These are phyloP conservation scores for Conticribra weissflogii DNA, from an alignment of 108 stramenopile genomes.

Conservation along the genomic window DNA sequence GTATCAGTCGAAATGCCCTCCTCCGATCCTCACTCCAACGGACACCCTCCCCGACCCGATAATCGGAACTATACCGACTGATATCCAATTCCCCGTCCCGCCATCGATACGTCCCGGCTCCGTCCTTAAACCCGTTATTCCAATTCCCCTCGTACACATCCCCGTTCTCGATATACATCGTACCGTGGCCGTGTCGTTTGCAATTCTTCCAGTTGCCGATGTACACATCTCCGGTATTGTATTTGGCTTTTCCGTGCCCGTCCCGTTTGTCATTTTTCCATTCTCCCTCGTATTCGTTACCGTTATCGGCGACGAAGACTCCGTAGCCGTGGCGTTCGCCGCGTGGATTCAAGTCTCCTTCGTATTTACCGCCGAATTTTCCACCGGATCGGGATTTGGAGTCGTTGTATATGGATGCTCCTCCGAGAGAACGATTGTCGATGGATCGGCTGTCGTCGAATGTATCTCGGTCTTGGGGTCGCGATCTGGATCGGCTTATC, in stretches of 20 bases:
- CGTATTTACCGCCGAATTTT: slow-evolving; percentile 43
- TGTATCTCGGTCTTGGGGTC: slow-evolving; percentile 49
- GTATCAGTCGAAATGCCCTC: slow-evolving; percentile 47
- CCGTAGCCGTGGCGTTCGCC: slow-evolving; percentile 50
- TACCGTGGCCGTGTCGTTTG: slow-evolving; percentile 43
- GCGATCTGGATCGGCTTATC: slow-evolving; percentile 13
- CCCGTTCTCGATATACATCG: slow-evolving; percentile 52
- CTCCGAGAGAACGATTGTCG: slow-evolving; percentile 35
- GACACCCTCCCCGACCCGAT: slow-evolving; percentile 54
- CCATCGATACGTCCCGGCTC: slow-evolving; percentile 52
- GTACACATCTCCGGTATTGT: slow-evolving; percentile 43
- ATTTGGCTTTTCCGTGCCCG: slow-evolving; percentile 42
- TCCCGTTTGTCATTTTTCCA: slow-evolving; percentile 51
- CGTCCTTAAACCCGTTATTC: slow-evolving; percentile 50
- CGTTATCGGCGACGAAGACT: slow-evolving; percentile 48
- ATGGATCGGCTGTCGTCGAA: slow-evolving; percentile 35
- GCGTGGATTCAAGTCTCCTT: slow-evolving; percentile 45
- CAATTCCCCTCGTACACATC: slow-evolving; percentile 52
- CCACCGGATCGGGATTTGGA: slow-evolving; percentile 15
- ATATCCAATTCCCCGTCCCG: slow-evolving; percentile 58
- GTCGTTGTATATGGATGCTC: slow-evolving; percentile 39
- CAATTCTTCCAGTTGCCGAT: slow-evolving; percentile 43
- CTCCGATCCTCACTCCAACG: slow-evolving; percentile 51
- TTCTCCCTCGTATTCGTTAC: slow-evolving; percentile 49
- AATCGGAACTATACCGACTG: slow-evolving; percentile 47